A percentile compares a stretch with the other conserved stretches of the same genome.
These are phyloP conservation scores for Alternaria atra DNA, from an alignment of 2,329 filamentous ascomycete genomes.

Conservation along the genomic window DNA sequence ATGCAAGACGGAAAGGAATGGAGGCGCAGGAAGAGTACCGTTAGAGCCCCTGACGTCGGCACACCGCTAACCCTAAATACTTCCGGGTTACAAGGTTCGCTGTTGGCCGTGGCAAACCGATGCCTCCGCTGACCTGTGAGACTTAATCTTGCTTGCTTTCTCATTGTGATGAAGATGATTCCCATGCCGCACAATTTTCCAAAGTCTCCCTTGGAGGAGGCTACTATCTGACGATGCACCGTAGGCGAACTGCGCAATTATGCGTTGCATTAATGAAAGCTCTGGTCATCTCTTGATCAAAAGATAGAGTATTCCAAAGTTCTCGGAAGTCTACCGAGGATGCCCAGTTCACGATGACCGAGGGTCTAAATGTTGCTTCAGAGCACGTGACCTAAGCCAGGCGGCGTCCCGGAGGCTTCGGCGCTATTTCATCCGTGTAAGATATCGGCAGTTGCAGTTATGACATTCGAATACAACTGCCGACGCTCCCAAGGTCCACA, in stretches of 20 bases:
- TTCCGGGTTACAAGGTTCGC: neutral
- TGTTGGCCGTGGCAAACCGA: neutral
- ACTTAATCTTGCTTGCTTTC: neutral
- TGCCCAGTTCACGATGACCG: neutral
- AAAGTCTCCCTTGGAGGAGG: no score
- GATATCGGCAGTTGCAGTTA: constrained; percentile 29
- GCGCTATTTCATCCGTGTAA: neutral
- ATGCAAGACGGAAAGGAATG: no score
- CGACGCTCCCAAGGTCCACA: constrained; percentile 19
- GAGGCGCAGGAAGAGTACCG: no score
- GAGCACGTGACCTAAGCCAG: constrained; percentile 11
- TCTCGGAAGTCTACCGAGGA: neutral
- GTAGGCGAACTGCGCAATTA: neutral
- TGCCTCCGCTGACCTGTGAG: neutral
- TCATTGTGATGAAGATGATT: neutral
- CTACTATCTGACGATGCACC: neutral
- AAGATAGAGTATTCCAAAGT: neutral
- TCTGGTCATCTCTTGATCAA: neutral
- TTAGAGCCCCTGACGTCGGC: no score
- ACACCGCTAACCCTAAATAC: no score
- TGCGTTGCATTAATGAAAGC: neutral
- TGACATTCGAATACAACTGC: constrained; percentile 28
- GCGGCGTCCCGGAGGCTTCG: constrained; percentile 2
- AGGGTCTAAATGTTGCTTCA: neutral
- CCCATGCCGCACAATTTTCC: neutral